Evolutionary conservation across 2,329 filamentous ascomycete genomes (phyloP), one percentile per base, ranked within the genome.

Genomic region (Paraphoma chrysanthemicola): DNA sequence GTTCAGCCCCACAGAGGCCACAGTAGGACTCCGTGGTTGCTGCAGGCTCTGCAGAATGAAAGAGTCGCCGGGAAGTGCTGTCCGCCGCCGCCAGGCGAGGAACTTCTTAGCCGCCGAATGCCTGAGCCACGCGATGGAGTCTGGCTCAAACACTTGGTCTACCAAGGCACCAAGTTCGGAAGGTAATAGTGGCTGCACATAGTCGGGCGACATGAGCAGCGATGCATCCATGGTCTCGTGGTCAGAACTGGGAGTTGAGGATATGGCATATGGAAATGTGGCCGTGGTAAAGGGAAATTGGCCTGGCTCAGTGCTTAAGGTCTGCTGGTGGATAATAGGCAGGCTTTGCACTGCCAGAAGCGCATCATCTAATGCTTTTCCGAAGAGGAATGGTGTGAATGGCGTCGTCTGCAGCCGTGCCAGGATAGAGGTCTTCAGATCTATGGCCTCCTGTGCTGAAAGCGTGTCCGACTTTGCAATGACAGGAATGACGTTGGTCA

Each of bases 221-320:
- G 92, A 97, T 16, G 93, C 94, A 73, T 98, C 94, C 89, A 98
- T 96, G 43, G 85, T 87, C 39, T 97, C 92, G 57, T 87, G 80
- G 67, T 97, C 92, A 18, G 86, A 85, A 1, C 85, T 86, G 23
- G 86, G 82, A 11, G 86, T 85, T 17, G 90, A 95, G 1, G 94
- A 97, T 17, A 97, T 84, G 0, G 91, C 87, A 70, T 91, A 96
- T 89, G 86, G 56, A 80, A 79, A 68, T 10, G 73, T 77, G 17
- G 73, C 68, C n/a, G 62, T 63, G 14, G 60, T 57, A 41, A 75
- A 73, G 6, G 72, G 69, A 38, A 65, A 71, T 42, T 73, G 66
- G 9, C 57, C 60, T 29, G 59, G 46, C 51, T 71, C 68, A 16
- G 59, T 38, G 9, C 18, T 57, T 8, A 29, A 42, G 17, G 47